phyloP scores from a whole-genome alignment of 768 basidiomycete genomes.

The Termitomyces sp. region DNA sequence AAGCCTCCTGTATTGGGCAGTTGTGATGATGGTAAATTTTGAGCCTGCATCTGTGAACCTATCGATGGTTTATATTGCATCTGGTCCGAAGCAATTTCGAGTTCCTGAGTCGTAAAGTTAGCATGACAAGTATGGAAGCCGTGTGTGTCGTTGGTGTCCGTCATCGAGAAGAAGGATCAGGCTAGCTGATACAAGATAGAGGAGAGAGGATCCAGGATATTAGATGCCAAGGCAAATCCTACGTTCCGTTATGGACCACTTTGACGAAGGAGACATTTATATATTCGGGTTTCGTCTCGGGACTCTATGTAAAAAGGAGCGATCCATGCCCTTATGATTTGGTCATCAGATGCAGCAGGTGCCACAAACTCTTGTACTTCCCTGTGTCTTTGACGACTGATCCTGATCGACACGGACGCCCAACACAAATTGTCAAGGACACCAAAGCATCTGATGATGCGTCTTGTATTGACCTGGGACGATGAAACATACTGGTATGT shows the following conservation, averaged over 20 bases:
- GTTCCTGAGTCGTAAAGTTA: background rate
- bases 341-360: background rate
- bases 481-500: background rate
- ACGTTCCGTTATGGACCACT: background rate
- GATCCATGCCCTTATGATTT: background rate
- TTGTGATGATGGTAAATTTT: background rate
- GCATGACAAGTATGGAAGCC: background rate
- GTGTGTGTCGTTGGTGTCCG: background rate
- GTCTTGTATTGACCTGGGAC: background rate
- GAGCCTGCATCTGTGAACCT: background rate
- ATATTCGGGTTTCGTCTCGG: background rate
- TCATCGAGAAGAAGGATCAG: background rate
- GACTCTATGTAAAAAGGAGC: background rate
- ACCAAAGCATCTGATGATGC: background rate
- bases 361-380: background rate
- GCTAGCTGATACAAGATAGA: background rate
- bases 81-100: background rate
- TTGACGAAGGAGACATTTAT: conserved; percentile 1
- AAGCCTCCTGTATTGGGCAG: background rate
- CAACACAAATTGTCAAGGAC: background rate
- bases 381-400: background rate
- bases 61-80: background rate
- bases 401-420: background rate
- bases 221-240: background rate
- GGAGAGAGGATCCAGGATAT: background rate